Conservation (phyloP, 306 rosid species). For the Leucaena leucocephala region DNA sequence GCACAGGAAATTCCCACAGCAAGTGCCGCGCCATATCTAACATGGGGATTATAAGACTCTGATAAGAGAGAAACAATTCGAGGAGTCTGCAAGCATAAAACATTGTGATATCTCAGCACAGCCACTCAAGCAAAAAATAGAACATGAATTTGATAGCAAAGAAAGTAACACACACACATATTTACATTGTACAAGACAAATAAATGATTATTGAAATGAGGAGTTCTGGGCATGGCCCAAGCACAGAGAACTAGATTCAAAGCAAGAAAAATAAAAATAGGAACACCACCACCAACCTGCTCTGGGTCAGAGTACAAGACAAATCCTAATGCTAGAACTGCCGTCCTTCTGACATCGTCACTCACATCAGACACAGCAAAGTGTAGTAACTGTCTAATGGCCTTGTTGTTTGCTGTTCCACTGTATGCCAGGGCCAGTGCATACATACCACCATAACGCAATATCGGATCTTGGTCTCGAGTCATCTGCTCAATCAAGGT, state of each 20-base stretch:
- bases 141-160: not conserved
- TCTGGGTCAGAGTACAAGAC: constrained; percentile 97
- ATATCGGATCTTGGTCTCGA: constrained; percentile 91
- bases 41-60: constrained; percentile 97
- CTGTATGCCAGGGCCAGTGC: constrained; percentile 95
- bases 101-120: constrained; percentile 20
- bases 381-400: constrained; percentile 91
- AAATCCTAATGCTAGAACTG: constrained; percentile 97
- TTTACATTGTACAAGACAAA: not conserved
- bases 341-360: constrained; percentile 98
- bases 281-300: constrained; percentile 64
- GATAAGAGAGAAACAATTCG: constrained; percentile 92
- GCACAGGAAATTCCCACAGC: constrained; percentile 99
- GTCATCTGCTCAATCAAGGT: constrained; percentile 98
- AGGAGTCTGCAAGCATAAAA: constrained; percentile 73
- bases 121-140: constrained; percentile 12
- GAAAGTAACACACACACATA: not conserved
- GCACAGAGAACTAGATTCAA: constrained; percentile 10
- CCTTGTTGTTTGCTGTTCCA: constrained; percentile 97
- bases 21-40: constrained; percentile 97
- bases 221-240: not conserved
- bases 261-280: constrained; percentile 20
- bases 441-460: constrained; percentile 99
- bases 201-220: not conserved
- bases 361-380: constrained; percentile 99